Evolutionary conservation across 2,329 filamentous ascomycete genomes (phyloP).

Genomic region (Hymenoscyphus salicellus): DNA sequence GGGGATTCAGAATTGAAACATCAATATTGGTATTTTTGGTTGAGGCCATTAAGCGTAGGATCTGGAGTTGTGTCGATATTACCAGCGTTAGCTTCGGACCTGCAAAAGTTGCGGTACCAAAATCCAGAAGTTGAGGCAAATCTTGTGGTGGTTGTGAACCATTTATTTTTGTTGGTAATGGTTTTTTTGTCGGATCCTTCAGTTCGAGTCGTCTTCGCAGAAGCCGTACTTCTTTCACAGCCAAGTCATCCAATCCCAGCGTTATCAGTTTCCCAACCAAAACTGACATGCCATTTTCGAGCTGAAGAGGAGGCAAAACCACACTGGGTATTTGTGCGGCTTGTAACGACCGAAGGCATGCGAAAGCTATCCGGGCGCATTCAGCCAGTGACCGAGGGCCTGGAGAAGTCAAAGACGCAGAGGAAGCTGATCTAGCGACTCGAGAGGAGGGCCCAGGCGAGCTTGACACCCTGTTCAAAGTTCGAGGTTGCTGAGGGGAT

Average conservation of each 20-base stretch:
- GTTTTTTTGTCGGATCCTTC: slow-evolving; percentile 35
- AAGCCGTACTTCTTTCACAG: slow-evolving; percentile 64
- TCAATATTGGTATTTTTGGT: slow-evolving; percentile 61
- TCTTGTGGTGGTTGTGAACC: slow-evolving; percentile 42
- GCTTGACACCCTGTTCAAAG: slow-evolving; percentile 59
- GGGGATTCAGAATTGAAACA: slow-evolving; percentile 52
- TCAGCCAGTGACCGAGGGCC: slow-evolving; percentile 46
- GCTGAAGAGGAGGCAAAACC: slow-evolving; percentile 59
- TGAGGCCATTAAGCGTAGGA: slow-evolving; percentile 60
- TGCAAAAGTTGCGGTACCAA: slow-evolving; percentile 45
- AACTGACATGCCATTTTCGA: slow-evolving; percentile 71
- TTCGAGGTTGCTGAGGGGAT: slow-evolving; percentile 59
- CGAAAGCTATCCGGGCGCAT: slow-evolving; percentile 66
- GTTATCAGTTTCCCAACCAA: slow-evolving; percentile 64
- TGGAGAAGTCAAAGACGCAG: slow-evolving; percentile 31
- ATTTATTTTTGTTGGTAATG: slow-evolving; percentile 30
- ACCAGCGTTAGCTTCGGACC: slow-evolving; percentile 51
- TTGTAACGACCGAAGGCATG: slow-evolving; percentile 58
- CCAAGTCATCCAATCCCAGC: slow-evolving; percentile 64
- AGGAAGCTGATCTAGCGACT: slow-evolving; percentile 40
- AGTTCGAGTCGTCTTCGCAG: slow-evolving; percentile 62
- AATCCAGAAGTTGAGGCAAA: slow-evolving; percentile 61
- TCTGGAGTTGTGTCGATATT: slow-evolving; percentile 63
- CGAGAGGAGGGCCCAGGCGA: slow-evolving; percentile 52
- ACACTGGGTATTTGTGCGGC: slow-evolving; percentile 48